These are phyloP conservation scores for Cryptosporidium andersoni DNA, from an alignment of 169 alveolate species.

Conservation along the genomic window DNA sequence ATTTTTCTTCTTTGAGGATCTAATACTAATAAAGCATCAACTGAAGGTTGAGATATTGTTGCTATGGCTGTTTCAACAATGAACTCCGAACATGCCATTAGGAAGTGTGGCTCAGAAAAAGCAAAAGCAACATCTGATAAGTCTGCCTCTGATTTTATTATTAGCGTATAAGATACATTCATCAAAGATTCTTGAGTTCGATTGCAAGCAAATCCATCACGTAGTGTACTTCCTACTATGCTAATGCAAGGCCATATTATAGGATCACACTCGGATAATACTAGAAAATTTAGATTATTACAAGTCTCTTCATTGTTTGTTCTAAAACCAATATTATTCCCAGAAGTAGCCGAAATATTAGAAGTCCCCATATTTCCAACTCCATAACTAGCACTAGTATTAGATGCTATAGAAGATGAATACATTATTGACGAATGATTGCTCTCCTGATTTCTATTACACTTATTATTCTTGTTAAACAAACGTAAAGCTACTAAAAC, in stretches of 20 bases:
- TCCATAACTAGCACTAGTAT: neutral
- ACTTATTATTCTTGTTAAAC: constrained; percentile 19
- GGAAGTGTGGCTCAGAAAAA: constrained; percentile 66
- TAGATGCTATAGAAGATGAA: too few relatives aligned
- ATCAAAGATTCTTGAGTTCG: constrained; percentile 39
- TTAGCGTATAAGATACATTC: constrained; percentile 54
- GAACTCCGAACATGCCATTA: constrained; percentile 55
- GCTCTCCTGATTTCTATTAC: constrained; percentile 16
- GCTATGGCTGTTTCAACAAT: constrained; percentile 51
- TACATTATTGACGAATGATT: too few relatives aligned
- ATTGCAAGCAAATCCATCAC: constrained; percentile 63
- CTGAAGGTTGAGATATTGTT: constrained; percentile 57
- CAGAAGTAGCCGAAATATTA: constrained; percentile 1
- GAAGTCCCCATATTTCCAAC: constrained; percentile 5
- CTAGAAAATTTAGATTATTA: neutral
- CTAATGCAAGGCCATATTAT: constrained; percentile 62
- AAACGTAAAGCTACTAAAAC: constrained; percentile 59
- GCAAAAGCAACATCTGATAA: constrained; percentile 50
- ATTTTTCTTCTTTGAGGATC: constrained; percentile 69
- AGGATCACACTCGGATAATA: constrained; percentile 62
- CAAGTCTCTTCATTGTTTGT: neutral
- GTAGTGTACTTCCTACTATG: constrained; percentile 39
- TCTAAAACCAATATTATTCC: neutral
- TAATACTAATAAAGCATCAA: constrained; percentile 55
- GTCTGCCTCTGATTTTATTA: constrained; percentile 43